Percentiles rank a stretch among this genome's conserved stretches.
Evolutionary conservation across 768 basidiomycete genomes (phyloP).

Genomic region (Boletales sp.): DNA sequence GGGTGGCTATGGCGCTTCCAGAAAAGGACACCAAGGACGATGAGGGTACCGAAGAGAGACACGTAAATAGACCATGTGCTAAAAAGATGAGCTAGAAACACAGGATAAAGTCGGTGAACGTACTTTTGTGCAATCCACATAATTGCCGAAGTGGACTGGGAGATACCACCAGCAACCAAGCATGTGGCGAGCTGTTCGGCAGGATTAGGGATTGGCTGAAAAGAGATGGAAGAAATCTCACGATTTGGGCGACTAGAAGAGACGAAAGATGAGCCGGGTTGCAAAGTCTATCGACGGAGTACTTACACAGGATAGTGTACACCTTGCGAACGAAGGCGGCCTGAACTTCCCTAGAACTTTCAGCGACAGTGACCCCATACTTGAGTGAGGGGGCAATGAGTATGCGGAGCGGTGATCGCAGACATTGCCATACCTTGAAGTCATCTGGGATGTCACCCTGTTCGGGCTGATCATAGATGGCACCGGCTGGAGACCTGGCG

Average conservation of each 20-base stretch:
- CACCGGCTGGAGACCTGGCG: slow-evolving; percentile 44
- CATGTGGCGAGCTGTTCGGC: slow-evolving; percentile 61
- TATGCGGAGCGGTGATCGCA: background rate
- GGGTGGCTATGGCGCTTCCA: slow-evolving; percentile 94
- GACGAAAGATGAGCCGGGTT: slow-evolving; percentile 1
- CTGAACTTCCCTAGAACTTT: slow-evolving; percentile 74
- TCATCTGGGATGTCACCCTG: slow-evolving; percentile 83
- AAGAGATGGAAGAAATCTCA: slow-evolving; percentile 30
- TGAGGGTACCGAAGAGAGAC: slow-evolving; percentile 72
- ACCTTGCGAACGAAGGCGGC: slow-evolving; percentile 89
- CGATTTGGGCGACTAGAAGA: slow-evolving; percentile 65
- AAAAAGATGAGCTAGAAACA: slow-evolving; percentile 2
- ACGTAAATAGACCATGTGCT: slow-evolving; percentile 81
- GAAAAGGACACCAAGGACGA: slow-evolving; percentile 77
- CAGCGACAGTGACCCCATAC: slow-evolving; percentile 81
- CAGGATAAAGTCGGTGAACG: slow-evolving; percentile 23
- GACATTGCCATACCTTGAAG: slow-evolving; percentile 68
- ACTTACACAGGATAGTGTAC: slow-evolving; percentile 83
- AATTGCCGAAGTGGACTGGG: slow-evolving; percentile 55
- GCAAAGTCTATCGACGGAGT: background rate
- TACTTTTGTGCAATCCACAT: slow-evolving; percentile 73
- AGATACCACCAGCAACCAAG: slow-evolving; percentile 70
- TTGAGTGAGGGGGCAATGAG: slow-evolving; percentile 26
- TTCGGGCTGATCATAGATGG: slow-evolving; percentile 71
- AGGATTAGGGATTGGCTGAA: background rate